These are phyloP conservation scores for Fusarium paranaense DNA, from an alignment of 2,329 filamentous ascomycete species.

Conservation along the genomic window DNA sequence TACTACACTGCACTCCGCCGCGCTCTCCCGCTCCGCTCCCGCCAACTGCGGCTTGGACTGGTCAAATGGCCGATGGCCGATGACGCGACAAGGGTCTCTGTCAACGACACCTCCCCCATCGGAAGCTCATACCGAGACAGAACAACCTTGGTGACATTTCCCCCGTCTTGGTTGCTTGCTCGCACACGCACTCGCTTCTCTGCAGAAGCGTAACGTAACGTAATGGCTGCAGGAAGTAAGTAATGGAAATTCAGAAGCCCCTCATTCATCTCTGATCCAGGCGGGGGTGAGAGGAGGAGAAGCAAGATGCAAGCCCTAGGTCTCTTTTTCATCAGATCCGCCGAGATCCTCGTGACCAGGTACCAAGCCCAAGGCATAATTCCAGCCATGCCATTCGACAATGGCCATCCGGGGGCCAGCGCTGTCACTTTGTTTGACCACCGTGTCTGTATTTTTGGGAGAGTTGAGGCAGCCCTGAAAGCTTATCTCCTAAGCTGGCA, in stretches of 20 bases:
- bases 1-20: background rate
- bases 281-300: constrained; percentile 1
- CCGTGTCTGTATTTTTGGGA: background rate
- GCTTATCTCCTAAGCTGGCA: background rate
- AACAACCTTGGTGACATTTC: constrained; percentile 9
- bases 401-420: constrained; percentile 17
- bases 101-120: constrained; percentile 20
- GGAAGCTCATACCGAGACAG: constrained; percentile 14
- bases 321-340: constrained; percentile 30
- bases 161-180: background rate
- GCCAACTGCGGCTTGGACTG: constrained; percentile 5
- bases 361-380: constrained; percentile 21
- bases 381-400: constrained; percentile 38
- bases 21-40: constrained; percentile 23
- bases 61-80: constrained; percentile 8
- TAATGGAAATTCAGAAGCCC: constrained; percentile 43
- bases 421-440: constrained; percentile 13
- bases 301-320: constrained; percentile 25
- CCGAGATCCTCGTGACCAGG: constrained; percentile 35
- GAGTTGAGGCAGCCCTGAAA: background rate
- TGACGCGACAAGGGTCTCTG: constrained; percentile 30
- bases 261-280: constrained; percentile 30
- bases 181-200: background rate
- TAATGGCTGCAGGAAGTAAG: constrained; percentile 42
- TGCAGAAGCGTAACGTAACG: constrained; percentile 28